Evolutionary conservation across 2,329 filamentous ascomycete genomes (phyloP).

Genomic region (Curvularia sp.): DNA sequence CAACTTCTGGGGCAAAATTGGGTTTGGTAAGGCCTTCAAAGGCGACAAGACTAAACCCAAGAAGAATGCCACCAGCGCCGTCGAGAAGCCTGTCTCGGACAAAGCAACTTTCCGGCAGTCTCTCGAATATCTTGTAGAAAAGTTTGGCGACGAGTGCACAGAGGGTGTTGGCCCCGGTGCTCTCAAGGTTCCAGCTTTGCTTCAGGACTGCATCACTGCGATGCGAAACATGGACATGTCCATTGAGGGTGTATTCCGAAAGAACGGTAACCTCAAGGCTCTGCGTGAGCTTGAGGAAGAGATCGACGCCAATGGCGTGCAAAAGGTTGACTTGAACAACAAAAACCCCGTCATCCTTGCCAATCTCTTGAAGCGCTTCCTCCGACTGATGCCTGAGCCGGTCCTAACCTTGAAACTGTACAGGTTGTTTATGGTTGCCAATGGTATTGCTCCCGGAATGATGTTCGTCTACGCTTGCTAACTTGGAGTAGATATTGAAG

Average conservation of each 20-base stretch:
- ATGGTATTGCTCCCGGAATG: constrained; percentile 61
- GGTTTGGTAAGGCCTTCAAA: constrained; percentile 79
- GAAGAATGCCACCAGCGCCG: constrained; percentile 69
- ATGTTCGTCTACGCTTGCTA: constrained; percentile 15
- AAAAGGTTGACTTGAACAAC: constrained; percentile 82
- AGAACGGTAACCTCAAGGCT: constrained; percentile 98
- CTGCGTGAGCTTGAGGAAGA: constrained; percentile 83
- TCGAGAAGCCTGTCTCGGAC: constrained; percentile 47
- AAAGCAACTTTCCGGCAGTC: constrained; percentile 93
- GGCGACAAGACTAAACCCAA: constrained; percentile 67
- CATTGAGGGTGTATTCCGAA: constrained; percentile 96
- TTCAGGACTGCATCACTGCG: constrained; percentile 92
- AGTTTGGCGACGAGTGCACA: constrained; percentile 95
- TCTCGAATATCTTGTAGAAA: constrained; percentile 86
- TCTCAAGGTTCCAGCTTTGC: constrained; percentile 86
- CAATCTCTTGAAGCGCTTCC: constrained; percentile 91
- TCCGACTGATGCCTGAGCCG: constrained; percentile 92
- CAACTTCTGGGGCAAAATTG: constrained; percentile 98
- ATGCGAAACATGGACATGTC: constrained; percentile 99
- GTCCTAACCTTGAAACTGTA: constrained; percentile 95
- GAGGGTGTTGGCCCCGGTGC: constrained; percentile 93
- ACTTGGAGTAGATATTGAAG: constrained; percentile 68
- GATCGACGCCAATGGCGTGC: constrained; percentile 85
- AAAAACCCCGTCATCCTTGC: constrained; percentile 94
- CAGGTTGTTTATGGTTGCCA: constrained; percentile 84